Conservation (phyloP, 371 early-diverging fungal species). For the Mucor racemosus region DNA sequence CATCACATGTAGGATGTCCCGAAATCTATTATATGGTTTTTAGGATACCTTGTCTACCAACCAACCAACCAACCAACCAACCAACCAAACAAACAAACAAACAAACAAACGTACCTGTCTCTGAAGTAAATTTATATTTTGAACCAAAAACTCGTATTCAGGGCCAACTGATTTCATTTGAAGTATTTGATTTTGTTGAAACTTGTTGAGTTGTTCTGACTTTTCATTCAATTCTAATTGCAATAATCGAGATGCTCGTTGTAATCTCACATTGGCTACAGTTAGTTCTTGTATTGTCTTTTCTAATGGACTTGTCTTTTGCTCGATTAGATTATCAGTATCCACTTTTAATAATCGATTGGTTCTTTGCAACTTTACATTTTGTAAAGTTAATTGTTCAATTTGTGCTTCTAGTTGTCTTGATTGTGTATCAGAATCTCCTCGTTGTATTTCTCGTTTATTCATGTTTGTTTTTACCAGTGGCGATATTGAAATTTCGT, state of each 20-base stretch:
- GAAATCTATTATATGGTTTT: constrained; percentile 32
- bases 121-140: constrained; percentile 57
- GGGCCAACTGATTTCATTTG: constrained; percentile 57
- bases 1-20: constrained; percentile 51
- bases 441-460: constrained; percentile 45
- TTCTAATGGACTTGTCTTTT: constrained; percentile 51
- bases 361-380: constrained; percentile 53
- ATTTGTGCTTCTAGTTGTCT: constrained; percentile 52
- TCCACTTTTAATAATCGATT: constrained; percentile 57
- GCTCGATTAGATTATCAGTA: constrained; percentile 54
- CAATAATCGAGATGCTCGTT: constrained; percentile 45
- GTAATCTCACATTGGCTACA: constrained; percentile 48
- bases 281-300: constrained; percentile 47
- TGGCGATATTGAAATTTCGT: background rate
- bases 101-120: constrained; percentile 45
- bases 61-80: too few relatives aligned
- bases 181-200: constrained; percentile 42
- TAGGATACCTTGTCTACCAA: too few relatives aligned
- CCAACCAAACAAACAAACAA: background rate
- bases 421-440: constrained; percentile 45
- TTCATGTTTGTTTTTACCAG: background rate
- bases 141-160: constrained; percentile 59
- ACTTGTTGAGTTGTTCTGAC: constrained; percentile 20
- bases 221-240: constrained; percentile 52
- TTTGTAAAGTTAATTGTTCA: constrained; percentile 51